Evolutionary conservation across 176 grass and related monocot species (phyloP), one percentile per base, ranked within the genome.

Genomic region (Ananas comosus): DNA sequence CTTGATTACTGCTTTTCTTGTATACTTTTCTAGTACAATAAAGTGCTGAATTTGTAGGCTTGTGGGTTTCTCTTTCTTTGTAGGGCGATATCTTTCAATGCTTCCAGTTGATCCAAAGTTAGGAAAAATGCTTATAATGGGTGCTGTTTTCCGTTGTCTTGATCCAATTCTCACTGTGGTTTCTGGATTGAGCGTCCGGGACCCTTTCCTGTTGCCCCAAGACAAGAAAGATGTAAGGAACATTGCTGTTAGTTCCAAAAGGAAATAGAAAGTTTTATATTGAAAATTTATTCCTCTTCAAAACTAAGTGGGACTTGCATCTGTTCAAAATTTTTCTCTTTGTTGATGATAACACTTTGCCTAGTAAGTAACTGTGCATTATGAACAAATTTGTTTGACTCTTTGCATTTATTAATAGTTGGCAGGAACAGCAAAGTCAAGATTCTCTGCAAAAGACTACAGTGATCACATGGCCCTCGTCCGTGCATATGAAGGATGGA

Each of bases 121-220:
- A 66, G 89, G 93, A 73, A 97, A 97, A 80, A 97, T 97, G 93
- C 89, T 97, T 76, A 88, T 92, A 65, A 97, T 97, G 89, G 94
- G 94, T 78, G 80, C 86, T 76, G 84, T 97, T 75, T 97, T 97
- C 59, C 80, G 77, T 64, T 97, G 94, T 77, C 75, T 97, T 50
- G 89, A 97, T 76, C 94, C 94, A 75, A 53, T 97, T 79, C 80
- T 97, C 53, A 92, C 94, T 4, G 70, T 92, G 58, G 94, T 97
- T 9, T 88, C 89, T 71, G 89, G 94, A 68, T 72, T 97, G 78
- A 97, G 94, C 67, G 94, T 76, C 12, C 79, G 94, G 21, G 94
- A 97, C 57, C 89, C 94, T 86, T 97, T 97, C 59, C 78, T 97
- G 25, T 87, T 97, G 65, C 89, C 94, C 24, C 84, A 92, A 74